Evolutionary conservation across 352 stramenopile genomes (phyloP), one percentile per base, ranked within the genome.

Genomic region (Aphanomyces stellatus): DNA sequence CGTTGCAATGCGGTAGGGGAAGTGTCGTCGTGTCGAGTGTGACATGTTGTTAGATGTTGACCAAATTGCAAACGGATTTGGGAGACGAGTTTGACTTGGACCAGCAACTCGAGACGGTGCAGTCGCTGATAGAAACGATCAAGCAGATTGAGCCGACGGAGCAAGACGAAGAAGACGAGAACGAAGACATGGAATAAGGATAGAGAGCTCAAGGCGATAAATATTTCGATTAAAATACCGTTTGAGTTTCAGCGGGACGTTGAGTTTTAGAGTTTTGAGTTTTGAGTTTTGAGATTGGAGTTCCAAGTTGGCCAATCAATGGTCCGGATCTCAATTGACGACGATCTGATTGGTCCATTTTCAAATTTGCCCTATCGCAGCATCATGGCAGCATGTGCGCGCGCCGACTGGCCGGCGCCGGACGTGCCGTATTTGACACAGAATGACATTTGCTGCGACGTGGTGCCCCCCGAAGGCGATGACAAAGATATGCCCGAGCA

Each of bases 171-270:
- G 71, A 88, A 1, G 80, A 85, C 8, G 74, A 85, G 1, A 74
- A 73, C 7, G 76, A 80, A 42, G 85, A 91, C 40, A 93, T 93
- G 85, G 81, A 91, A 69, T 80, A 80, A 71, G 88, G 71, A 85
- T n/a, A n/a, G n/a, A n/a, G n/a, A n/a, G n/a, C n/a, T n/a, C n/a
- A n/a, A 63, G 82, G 88, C 70, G 81, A 84, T 81, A 78, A 74
- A 71, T 68, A 60, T 74, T 67, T 66, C 53, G 49, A 77, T 74
- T 76, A 61, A 7, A 5, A 33, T 35, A 30, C 22, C 49, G 22
- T 57, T 57, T 34, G 15, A 35, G 22, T 35, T 37, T n/a, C n/a
- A n/a, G n/a, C n/a, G n/a, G n/a, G n/a, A n/a, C n/a, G n/a, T n/a
- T n/a, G n/a, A n/a, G n/a, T n/a, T n/a, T n/a, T n/a, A n/a, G n/a